Evolutionary conservation across 2,329 filamentous ascomycete species (phyloP), one percentile per base, ranked within the genome.

Genomic region (Aureobasidium mangrovei): DNA sequence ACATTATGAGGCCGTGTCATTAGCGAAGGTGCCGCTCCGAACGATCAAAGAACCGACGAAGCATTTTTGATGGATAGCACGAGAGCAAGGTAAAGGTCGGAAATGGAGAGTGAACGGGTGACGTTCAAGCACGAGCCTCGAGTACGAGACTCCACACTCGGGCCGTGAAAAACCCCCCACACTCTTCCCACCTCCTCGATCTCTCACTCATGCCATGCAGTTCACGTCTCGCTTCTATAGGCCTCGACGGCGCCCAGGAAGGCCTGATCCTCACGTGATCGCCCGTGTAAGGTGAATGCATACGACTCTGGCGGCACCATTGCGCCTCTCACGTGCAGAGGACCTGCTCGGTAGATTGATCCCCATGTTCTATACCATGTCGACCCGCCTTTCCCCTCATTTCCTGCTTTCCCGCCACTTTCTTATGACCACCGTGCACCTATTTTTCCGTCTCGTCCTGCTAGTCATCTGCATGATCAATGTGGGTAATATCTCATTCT

Each of bases 331-430:
- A n/a, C 10, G 6, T 18, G 4, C 32, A 5, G 32, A 8, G 26
- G 27, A 18, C 24, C 29, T 45, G n/a, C 47, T 51, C 47, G 47
- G 47, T 33, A 33, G 38, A 51, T 41, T 26, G 28, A 33, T 18
- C 38, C 18, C 38, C 18, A 51, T 41, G 36, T 41, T 6, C 47
- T 33, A 41, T 51, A 51, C 28, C 36, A 31, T 39, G 38, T 41
- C 18, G 28, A 51, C 41, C 47, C 24, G 38, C 47, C 32, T 51
- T 51, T 45, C 38, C 47, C 47, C 47, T 51, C 47, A 51, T 51
- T 51, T 51, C 47, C 28, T 33, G 38, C 38, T 7, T 26, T 24
- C 29, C 47, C 47, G 47, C 47, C 47, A 51, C 46, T 40, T 32
- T 31, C 18, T 28, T 18, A 31, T n/a, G 31, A 12, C 29, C 47